Conservation (phyloP, 2,329 filamentous ascomycete genomes). For the Ophiobolus disseminans region DNA sequence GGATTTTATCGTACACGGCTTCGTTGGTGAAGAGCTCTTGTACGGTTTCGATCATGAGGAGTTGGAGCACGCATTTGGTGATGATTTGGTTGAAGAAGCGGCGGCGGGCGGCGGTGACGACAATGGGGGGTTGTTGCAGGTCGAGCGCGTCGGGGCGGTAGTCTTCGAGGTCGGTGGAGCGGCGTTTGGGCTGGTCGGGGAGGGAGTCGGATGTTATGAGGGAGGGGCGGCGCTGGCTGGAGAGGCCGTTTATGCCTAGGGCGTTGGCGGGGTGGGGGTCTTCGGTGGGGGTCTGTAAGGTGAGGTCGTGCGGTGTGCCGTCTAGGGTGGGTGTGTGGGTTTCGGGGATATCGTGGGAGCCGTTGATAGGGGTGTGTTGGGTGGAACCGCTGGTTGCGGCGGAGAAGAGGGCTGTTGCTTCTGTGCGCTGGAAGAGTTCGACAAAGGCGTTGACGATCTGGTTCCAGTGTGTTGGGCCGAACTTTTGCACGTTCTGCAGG, state of each 20-base stretch:
- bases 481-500: constrained; percentile 93
- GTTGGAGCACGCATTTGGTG: constrained; percentile 93
- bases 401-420: constrained; percentile 93
- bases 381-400: constrained; percentile 65
- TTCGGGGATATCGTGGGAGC: constrained; percentile 47
- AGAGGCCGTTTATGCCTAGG: constrained; percentile 54
- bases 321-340: constrained; percentile 52
- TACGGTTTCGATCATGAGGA: constrained; percentile 99
- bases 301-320: constrained; percentile 41
- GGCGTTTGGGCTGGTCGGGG: constrained; percentile 44
- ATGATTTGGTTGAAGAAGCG: constrained; percentile 99
- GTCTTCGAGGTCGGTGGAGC: constrained; percentile 72
- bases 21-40: constrained; percentile 99
- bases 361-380: constrained; percentile 59
- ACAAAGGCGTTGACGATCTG: constrained; percentile 97
- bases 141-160: constrained; percentile 73
- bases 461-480: constrained; percentile 84
- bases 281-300: constrained; percentile 42
- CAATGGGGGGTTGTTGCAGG: constrained; percentile 84
- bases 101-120: constrained; percentile 89
- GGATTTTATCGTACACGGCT: constrained; percentile 90
- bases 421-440: constrained; percentile 91
- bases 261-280: constrained; percentile 46
- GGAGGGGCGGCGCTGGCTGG: constrained; percentile 35
- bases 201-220: constrained; percentile 43